phyloP scores from a whole-genome alignment of 139 green algal genomes.

The Chlorella sp. region DNA sequence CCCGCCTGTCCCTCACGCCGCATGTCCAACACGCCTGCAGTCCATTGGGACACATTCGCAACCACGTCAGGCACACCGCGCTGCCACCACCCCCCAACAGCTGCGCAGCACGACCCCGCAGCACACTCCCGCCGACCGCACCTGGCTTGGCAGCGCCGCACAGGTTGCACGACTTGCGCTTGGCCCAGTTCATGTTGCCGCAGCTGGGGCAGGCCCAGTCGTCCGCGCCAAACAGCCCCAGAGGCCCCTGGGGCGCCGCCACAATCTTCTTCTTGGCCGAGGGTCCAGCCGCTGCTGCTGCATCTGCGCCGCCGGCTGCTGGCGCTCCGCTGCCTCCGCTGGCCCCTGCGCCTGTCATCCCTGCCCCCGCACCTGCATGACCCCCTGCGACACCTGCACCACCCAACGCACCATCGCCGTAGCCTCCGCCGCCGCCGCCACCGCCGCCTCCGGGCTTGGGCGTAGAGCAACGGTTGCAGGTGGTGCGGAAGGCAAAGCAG shows the following conservation, averaged over 20 bases:
- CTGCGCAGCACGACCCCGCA: too few species aligned
- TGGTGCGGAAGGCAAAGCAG: conserved; percentile 57
- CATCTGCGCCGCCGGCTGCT: too few species aligned
- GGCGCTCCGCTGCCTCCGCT: too few species aligned
- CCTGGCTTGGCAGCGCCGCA: conserved; percentile 49
- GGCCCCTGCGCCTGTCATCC: too few species aligned
- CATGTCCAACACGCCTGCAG: conserved; percentile 1
- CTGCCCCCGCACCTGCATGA: too few species aligned
- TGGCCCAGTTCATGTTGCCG: conserved; percentile 76
- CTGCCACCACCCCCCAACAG: too few species aligned
- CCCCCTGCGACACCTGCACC: too few species aligned
- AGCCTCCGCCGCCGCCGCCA: conserved; percentile 7
- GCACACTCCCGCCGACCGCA: conserved; percentile 13
- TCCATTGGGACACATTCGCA: too few species aligned
- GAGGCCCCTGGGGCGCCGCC: conserved; percentile 47
- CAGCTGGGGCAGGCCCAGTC: conserved; percentile 79
- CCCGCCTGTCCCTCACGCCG: conserved; percentile 13
- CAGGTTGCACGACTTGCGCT: conserved; percentile 66
- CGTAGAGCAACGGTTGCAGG: conserved; percentile 61
- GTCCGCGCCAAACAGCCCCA: conserved; percentile 45
- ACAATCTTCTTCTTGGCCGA: conserved; percentile 23
- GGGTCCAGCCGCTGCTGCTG: neutral
- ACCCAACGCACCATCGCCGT: too few species aligned
- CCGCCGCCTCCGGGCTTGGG: conserved; percentile 27
- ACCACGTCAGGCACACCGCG: too few species aligned